A percentile compares a stretch with the other conserved stretches of the same genome.
These are phyloP conservation scores for Sarocladium brachiariae DNA, from an alignment of 2,329 filamentous ascomycete species.

Conservation along the genomic window DNA sequence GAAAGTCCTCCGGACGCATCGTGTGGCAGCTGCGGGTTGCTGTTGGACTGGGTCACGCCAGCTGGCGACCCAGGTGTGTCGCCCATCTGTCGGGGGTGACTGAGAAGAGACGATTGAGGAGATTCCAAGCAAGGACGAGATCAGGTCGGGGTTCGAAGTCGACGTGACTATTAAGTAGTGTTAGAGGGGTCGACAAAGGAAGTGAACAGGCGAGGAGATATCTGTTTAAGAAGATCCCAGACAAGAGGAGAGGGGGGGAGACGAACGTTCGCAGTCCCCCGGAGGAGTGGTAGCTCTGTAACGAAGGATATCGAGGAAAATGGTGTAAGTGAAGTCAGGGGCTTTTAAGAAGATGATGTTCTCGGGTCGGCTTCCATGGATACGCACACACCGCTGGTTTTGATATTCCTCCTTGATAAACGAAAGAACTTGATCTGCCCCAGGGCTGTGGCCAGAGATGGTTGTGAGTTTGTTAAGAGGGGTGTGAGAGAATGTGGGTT, in stretches of 20 bases:
- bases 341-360: background rate
- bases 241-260: background rate
- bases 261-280: background rate
- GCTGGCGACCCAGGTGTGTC: background rate
- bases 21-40: background rate
- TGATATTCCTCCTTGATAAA: background rate
- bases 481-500: background rate
- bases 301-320: background rate
- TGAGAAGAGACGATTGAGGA: background rate
- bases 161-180: background rate
- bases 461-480: background rate
- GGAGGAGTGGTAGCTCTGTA: background rate
- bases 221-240: background rate
- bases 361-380: background rate
- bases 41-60: background rate
- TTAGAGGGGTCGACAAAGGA: background rate
- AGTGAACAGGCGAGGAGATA: no score
- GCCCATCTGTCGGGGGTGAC: background rate
- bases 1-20: background rate
- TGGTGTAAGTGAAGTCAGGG: slow-evolving; percentile 2
- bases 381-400: slow-evolving; percentile 2
- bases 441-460: slow-evolving; percentile 1
- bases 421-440: background rate
- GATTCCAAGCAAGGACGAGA: background rate
- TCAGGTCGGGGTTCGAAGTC: background rate